Conservation (phyloP, 305 asterid genomes). For the Galium porrigens region DNA sequence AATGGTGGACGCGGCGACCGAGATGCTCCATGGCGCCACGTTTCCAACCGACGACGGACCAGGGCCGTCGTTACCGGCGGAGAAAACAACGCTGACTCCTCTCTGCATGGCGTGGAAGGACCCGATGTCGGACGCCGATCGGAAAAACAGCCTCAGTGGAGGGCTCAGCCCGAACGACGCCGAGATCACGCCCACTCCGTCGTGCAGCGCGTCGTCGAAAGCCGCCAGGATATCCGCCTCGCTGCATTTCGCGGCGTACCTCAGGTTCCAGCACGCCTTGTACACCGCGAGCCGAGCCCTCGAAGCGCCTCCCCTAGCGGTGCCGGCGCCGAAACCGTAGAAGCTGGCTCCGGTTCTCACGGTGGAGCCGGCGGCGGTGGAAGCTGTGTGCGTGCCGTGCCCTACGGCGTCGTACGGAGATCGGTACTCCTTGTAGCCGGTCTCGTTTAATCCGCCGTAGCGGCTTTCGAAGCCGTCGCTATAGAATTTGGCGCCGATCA, state of each 20-base stretch:
- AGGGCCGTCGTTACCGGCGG: constrained; percentile 55
- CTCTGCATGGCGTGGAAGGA: constrained; percentile 50
- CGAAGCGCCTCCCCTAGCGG: constrained; percentile 61
- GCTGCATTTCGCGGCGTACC: constrained; percentile 24
- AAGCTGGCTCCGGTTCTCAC: constrained; percentile 17
- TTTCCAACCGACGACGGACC: constrained; percentile 36
- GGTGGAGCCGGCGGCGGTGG: constrained; percentile 49
- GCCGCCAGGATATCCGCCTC: constrained; percentile 48
- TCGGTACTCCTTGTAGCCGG: constrained; percentile 22
- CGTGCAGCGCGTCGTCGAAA: constrained; percentile 42
- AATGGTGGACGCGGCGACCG: constrained; percentile 40
- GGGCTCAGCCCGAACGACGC: constrained; percentile 35
- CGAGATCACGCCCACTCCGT: constrained; percentile 42
- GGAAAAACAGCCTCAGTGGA: constrained; percentile 25
- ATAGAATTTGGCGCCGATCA: constrained; percentile 46
- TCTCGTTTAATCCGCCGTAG: constrained; percentile 26
- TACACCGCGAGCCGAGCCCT: constrained; percentile 53
- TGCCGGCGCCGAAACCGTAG: constrained; percentile 31
- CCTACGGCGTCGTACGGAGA: constrained; percentile 45
- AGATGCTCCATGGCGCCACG: constrained; percentile 49
- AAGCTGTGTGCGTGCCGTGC: constrained; percentile 63
- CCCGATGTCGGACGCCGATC: constrained; percentile 21
- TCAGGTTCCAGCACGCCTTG: constrained; percentile 45
- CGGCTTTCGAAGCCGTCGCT: constrained; percentile 30
- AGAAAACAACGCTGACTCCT: constrained; percentile 44